Base-by-base conservation (phyloP, 495 filamentous ascomycete genomes). In the Penicillium cinerascens region DNA sequence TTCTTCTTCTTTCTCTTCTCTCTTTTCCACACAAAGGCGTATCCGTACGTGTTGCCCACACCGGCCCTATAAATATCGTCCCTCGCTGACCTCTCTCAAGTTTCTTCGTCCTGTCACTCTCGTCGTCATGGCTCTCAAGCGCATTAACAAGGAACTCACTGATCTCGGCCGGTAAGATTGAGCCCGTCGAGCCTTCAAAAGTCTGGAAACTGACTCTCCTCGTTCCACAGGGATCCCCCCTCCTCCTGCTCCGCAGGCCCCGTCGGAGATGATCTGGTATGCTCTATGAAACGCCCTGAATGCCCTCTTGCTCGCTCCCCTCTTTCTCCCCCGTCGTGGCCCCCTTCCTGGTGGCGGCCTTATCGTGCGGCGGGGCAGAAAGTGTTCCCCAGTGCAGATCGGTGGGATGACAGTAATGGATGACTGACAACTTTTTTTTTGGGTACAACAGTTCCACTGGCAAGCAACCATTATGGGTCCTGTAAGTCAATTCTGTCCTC, bases 401-500 rank as follows among this genome's bases (percentile, higher is more conserved):
- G 25, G 39, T 40, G 39, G 16, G 37, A 4, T 43, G 23, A 53
- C 46, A 51, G 21, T 41, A n/a, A 33, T 49, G 39, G 18, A 60
- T 49, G 39, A 61, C 65, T 66, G 51, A 73, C 60, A 47, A 26
- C 5, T n/a, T 21, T 42, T 47, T 36, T 47, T 51, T 47, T n/a
- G n/a, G 36, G 38, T 44, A 22, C 9, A 56, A 62, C 67, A 98
- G 93, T 98, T 98, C 68, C 93, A 97, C 84, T 98, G 93, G 93
- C 93, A 98, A 83, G 93, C 93, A 52, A 98, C 93, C 17, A 98
- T 98, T 69, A 98, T 98, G 93, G 93, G 93, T 76, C 93, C 93
- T 69, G 92, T 96, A 86, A 84, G 91, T 86, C 58, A 29, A 44
- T 62, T 52, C 20, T 11, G 8, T 13, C 9, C 11, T 3, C 29